These are phyloP conservation scores for Strobilomyces dryophilus DNA, from an alignment of 768 basidiomycete genomes.

Conservation along the genomic window DNA sequence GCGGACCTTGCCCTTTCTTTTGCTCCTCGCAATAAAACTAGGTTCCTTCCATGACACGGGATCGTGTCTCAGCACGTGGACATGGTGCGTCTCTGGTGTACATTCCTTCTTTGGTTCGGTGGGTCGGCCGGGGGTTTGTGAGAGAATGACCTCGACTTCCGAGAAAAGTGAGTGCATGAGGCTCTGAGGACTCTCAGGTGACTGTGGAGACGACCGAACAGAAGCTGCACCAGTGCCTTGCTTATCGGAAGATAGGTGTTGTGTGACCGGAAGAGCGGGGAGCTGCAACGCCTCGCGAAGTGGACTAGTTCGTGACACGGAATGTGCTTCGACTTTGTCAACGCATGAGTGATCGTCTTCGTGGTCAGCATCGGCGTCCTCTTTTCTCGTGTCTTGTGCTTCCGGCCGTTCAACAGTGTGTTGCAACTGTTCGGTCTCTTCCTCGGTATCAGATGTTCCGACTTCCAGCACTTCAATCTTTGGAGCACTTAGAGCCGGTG, in stretches of 20 bases:
- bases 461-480: slow-evolving; percentile 10
- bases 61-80: slow-evolving; percentile 18
- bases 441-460: slow-evolving; percentile 7
- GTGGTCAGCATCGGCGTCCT: neutral
- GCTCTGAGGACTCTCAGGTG: neutral
- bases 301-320: neutral
- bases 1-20: slow-evolving; percentile 17
- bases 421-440: slow-evolving; percentile 10
- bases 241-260: neutral
- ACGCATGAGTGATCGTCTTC: slow-evolving; percentile 2
- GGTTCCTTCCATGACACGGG: slow-evolving; percentile 29
- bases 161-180: slow-evolving; percentile 28
- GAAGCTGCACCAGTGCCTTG: neutral
- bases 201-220: neutral
- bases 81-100: neutral
- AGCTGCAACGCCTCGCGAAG: neutral
- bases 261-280: neutral
- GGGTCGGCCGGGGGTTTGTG: neutral
- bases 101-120: neutral
- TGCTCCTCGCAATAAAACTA: slow-evolving; percentile 26
- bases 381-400: neutral
- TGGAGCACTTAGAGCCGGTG: slow-evolving; percentile 3
- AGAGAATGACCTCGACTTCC: neutral
- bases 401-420: neutral
- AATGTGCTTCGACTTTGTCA: slow-evolving; percentile 4